These are phyloP conservation scores for Picea glauca DNA, from an alignment of 75 land plant genomes.

Conservation along the genomic window DNA sequence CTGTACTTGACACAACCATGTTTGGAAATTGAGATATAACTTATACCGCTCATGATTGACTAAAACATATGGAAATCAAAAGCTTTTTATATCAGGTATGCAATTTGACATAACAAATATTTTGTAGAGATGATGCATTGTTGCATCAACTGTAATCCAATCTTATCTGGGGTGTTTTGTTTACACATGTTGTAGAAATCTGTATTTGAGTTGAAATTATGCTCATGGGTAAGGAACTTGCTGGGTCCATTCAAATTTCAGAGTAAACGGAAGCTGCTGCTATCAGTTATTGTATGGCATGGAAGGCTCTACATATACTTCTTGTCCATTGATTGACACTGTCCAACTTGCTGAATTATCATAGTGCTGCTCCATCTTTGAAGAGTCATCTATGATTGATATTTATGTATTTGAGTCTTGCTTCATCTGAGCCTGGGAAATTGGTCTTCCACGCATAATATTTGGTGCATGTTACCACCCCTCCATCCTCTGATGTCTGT, in stretches of 20 bases:
- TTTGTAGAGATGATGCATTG: not conserved
- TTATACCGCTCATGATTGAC: not conserved
- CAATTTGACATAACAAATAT: not conserved
- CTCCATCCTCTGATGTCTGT: too few species aligned
- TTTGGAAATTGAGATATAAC: not conserved
- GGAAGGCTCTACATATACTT: not conserved
- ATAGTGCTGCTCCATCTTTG: too few species aligned
- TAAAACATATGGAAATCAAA: too few species aligned
- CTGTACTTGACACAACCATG: not conserved
- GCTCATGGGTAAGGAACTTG: not conserved
- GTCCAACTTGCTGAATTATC: too few species aligned
- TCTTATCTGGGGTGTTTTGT: not conserved
- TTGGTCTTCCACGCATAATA: too few species aligned
- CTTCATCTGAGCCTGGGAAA: too few species aligned
- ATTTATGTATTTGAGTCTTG: too few species aligned
- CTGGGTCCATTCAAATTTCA: not conserved
- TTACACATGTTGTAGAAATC: not conserved
- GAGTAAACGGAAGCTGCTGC: not conserved
- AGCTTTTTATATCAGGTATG: too few species aligned
- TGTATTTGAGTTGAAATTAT: not conserved
- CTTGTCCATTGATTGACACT: not conserved
- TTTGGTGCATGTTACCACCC: too few species aligned
- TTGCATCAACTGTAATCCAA: not conserved
- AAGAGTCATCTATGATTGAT: too few species aligned
- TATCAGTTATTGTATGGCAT: not conserved